phyloP scores from a whole-genome alignment of 139 green algal species.

The Edaphochlamys debaryana region DNA sequence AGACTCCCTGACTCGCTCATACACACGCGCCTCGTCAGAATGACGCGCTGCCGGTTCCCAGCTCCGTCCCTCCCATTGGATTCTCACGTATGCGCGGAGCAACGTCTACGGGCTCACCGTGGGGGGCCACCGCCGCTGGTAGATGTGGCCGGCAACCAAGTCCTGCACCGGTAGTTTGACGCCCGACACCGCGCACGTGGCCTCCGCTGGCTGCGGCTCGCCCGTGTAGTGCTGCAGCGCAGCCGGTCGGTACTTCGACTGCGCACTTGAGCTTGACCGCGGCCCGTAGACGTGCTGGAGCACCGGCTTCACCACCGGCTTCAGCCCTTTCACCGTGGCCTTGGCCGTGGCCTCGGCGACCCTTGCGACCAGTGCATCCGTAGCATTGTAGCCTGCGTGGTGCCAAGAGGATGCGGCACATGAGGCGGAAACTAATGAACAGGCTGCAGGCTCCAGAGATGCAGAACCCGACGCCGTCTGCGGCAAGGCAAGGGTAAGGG shows the following conservation, averaged over 20 bases:
- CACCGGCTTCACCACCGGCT: too few species aligned
- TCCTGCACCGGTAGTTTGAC: background rate
- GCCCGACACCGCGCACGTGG: background rate
- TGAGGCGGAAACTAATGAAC: background rate
- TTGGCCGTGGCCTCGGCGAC: background rate
- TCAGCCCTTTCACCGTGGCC: too few species aligned
- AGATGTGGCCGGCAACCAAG: background rate
- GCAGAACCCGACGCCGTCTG: background rate
- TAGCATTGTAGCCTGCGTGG: background rate
- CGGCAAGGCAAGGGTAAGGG: background rate
- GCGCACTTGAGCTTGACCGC: too few species aligned
- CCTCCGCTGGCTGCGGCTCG: background rate
- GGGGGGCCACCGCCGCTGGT: background rate
- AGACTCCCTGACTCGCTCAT: too few species aligned
- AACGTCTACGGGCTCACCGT: background rate
- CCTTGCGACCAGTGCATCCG: background rate
- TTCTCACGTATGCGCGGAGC: too few species aligned
- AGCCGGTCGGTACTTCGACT: background rate
- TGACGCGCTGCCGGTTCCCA: too few species aligned
- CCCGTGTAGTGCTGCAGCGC: background rate
- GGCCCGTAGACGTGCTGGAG: too few species aligned
- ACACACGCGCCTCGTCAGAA: too few species aligned
- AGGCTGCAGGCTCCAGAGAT: background rate
- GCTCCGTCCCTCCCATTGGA: too few species aligned
- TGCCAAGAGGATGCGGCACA: background rate